Base-by-base conservation (phyloP, 768 basidiomycete species). In the Atractiella rhizophila region DNA sequence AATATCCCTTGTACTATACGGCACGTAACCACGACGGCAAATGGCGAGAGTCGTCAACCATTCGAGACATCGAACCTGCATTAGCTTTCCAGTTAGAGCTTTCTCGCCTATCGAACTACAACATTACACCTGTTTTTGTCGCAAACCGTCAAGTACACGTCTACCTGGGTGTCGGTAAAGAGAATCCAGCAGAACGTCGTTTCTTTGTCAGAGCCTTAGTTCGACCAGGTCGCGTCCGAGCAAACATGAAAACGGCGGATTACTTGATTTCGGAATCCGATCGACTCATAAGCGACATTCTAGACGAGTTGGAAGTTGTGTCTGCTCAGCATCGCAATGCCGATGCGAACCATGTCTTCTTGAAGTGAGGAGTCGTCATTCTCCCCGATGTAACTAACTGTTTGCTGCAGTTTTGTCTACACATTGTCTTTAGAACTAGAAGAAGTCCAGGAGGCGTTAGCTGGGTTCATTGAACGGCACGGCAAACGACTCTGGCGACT, bases 231-330 rank as follows among this genome's bases (percentile, higher is more conserved):
- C 78, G 88, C 42, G 70, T 94, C 27, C 71, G 76, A 29, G 83
- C 83, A 26, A 70, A 69, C 37, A 83, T 96, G 76, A 82, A 74
- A 59, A 83, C 74, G 39, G 78, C 82, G n/a, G 77, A 94, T 60
- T 98, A 96, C 63, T 76, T 98, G 55, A 79, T 98, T 50, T 91
- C 88, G 1, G 91, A 98, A 64, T 86, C 86, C 11, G 91, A 98
- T 43, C 78, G 91, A 34, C 72, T 96, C 11, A 79, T 96, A 47
- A 88, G 81, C 30, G 76, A 71, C 53, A 73, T 96, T 51, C 66
- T 98, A 47, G 91, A 98, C 59, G 78, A 86, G 2, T 68, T 96
- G 24, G 88, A 96, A 58, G 76, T 96, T 40, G 82, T 88, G 55
- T 74, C 70, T 51, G 80, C 79, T 7, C 70, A 82, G 53, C 68